Conservation (phyloP, 768 basidiomycete species). For the Lanmaoa pseudosensibilis region DNA sequence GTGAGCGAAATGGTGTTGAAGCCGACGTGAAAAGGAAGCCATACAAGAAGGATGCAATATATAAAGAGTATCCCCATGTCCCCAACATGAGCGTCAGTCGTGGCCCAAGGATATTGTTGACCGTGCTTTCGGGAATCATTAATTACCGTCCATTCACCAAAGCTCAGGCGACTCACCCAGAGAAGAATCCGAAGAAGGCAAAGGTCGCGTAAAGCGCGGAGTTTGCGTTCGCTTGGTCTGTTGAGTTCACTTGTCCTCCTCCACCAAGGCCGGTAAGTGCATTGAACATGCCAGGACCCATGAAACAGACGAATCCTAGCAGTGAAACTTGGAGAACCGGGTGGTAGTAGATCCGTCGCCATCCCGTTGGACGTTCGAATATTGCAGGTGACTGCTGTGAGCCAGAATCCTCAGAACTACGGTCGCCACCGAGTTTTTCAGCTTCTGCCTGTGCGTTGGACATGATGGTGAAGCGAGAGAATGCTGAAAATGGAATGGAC, state of each 20-base stretch:
- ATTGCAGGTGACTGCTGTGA: constrained; percentile 23
- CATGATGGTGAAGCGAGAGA: constrained; percentile 14
- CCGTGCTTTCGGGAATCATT: constrained; percentile 43
- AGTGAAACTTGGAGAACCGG: constrained; percentile 45
- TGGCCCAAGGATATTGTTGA: constrained; percentile 71
- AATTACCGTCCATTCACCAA: neutral
- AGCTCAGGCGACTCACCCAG: constrained; percentile 51
- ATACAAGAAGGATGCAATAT: constrained; percentile 49
- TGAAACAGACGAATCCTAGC: constrained; percentile 64
- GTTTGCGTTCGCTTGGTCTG: constrained; percentile 67
- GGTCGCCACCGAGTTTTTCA: constrained; percentile 19
- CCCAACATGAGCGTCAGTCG: constrained; percentile 50
- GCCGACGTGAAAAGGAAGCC: constrained; percentile 2
- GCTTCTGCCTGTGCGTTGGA: constrained; percentile 15
- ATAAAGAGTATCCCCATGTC: constrained; percentile 51
- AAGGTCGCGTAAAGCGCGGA: constrained; percentile 65
- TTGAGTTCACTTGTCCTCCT: constrained; percentile 69
- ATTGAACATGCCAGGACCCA: constrained; percentile 72
- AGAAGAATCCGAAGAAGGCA: constrained; percentile 61
- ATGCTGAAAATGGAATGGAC: neutral
- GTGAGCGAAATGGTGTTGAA: neutral
- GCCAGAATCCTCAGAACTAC: constrained; percentile 22
- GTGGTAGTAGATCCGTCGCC: constrained; percentile 57
- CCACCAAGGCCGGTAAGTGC: constrained; percentile 78
- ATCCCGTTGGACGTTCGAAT: constrained; percentile 49